Conservation (phyloP, 495 filamentous ascomycete genomes). For the Talaromyces borbonicus region DNA sequence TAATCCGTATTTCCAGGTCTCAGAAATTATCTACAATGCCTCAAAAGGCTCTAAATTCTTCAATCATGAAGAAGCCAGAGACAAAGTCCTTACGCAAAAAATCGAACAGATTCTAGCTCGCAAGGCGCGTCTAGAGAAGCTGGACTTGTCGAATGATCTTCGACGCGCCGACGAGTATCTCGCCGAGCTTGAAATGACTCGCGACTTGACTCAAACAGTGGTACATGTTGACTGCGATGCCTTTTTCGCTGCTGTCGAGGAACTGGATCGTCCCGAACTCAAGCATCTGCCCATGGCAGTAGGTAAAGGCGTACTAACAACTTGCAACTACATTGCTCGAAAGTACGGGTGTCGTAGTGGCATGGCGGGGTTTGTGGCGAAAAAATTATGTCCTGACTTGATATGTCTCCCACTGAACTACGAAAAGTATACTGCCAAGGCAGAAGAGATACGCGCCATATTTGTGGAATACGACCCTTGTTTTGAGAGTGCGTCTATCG, state of each 20-base stretch:
- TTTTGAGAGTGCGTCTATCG: slow-evolving; percentile 87
- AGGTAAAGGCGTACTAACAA: slow-evolving; percentile 83
- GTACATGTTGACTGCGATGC: slow-evolving; percentile 97
- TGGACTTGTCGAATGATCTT: slow-evolving; percentile 63
- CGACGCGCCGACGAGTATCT: slow-evolving; percentile 76
- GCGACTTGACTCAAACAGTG: slow-evolving; percentile 76
- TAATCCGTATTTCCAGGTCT: slow-evolving; percentile 45
- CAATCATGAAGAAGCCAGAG: slow-evolving; percentile 76
- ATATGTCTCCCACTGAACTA: slow-evolving; percentile 79
- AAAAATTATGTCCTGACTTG: slow-evolving; percentile 84
- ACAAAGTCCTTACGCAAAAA: slow-evolving; percentile 75
- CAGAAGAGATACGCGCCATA: slow-evolving; percentile 74
- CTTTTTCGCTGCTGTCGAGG: slow-evolving; percentile 94
- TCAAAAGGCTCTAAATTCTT: slow-evolving; percentile 97
- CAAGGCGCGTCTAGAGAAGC: slow-evolving; percentile 65
- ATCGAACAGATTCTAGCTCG: slow-evolving; percentile 70
- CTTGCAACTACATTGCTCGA: slow-evolving; percentile 88
- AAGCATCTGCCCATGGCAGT: slow-evolving; percentile 88
- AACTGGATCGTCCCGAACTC: slow-evolving; percentile 82
- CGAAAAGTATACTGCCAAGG: slow-evolving; percentile 85
- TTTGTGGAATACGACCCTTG: slow-evolving; percentile 78
- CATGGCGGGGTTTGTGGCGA: slow-evolving; percentile 93
- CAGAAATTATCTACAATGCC: slow-evolving; percentile 93
- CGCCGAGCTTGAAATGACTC: slow-evolving; percentile 60
- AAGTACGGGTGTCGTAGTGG: slow-evolving; percentile 85